These are phyloP conservation scores for Chytridium lagenaria DNA, from an alignment of 371 early-diverging fungal species.

Conservation along the genomic window DNA sequence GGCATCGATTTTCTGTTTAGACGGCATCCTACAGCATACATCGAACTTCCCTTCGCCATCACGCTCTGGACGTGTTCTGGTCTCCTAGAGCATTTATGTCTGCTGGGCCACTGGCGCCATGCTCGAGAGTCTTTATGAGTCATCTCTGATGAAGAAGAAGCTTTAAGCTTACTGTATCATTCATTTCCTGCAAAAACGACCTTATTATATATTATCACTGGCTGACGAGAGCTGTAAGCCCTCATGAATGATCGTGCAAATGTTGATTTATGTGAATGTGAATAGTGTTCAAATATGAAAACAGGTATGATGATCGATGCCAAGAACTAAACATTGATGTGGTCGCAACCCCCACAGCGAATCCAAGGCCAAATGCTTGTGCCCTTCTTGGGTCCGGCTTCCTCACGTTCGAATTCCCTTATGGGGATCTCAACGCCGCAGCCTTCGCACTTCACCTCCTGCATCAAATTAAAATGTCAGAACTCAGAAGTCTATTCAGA, in stretches of 20 bases:
- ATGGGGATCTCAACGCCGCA: background rate
- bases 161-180: background rate
- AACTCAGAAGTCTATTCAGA: too few relatives aligned
- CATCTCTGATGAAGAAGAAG: background rate
- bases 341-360: background rate
- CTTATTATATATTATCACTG: background rate
- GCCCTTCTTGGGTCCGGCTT: background rate
- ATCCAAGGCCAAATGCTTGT: conserved; percentile 1
- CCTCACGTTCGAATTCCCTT: background rate
- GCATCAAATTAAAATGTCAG: background rate
- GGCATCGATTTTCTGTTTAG: background rate
- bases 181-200: background rate
- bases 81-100: conserved; percentile 24
- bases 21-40: conserved; percentile 19
- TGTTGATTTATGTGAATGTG: too few relatives aligned
- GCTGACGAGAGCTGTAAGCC: background rate
- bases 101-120: conserved; percentile 25
- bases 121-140: conserved; percentile 20
- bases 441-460: background rate
- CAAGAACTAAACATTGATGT: background rate
- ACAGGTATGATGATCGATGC: too few relatives aligned
- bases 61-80: conserved; percentile 32
- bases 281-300: too few relatives aligned
- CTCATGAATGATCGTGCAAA: too few relatives aligned
- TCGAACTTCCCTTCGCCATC: conserved; percentile 36